A percentile compares a stretch with the other conserved stretches of the same genome.
Evolutionary conservation across 2,329 filamentous ascomycete species (phyloP).

Genomic region (Camillea tinctor): DNA sequence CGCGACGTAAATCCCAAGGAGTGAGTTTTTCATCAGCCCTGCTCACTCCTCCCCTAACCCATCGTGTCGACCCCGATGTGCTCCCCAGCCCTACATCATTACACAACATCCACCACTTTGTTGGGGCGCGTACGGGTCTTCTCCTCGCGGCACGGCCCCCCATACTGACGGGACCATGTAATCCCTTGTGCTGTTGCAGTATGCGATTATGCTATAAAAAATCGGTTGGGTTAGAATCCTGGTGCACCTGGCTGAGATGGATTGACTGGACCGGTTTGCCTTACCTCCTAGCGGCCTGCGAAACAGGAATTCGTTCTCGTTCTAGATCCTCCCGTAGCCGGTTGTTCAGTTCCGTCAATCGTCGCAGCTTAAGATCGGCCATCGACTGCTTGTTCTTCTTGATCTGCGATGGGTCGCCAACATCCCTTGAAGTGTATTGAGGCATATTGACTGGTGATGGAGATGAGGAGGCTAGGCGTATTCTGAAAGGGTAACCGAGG

Average conservation of each 20-base stretch:
- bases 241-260: neutral
- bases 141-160: conserved; percentile 90
- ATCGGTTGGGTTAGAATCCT: conserved; percentile 19
- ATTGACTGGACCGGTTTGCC: conserved; percentile 30
- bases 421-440: conserved; percentile 66
- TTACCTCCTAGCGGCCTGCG: conserved; percentile 85
- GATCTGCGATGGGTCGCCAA: conserved; percentile 65
- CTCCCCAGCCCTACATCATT: conserved; percentile 69
- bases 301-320: conserved; percentile 91
- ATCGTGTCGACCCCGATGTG: conserved; percentile 14
- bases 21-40: conserved; percentile 10
- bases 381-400: conserved; percentile 99
- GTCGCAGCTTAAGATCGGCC: conserved; percentile 95
- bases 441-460: conserved; percentile 50
- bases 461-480: conserved; percentile 20
- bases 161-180: conserved; percentile 99
- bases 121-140: conserved; percentile 97
- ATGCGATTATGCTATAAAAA: conserved; percentile 92
- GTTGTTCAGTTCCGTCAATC: conserved; percentile 95
- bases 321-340: conserved; percentile 94
- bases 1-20: conserved; percentile 22
- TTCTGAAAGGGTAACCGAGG: conserved; percentile 13
- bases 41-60: conserved; percentile 8
- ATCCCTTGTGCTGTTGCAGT: conserved; percentile 96
- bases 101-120: conserved; percentile 90